A percentile compares a stretch with the other conserved stretches of the same genome.
Evolutionary conservation across 495 filamentous ascomycete species (phyloP).

Genomic region (Aspergillus homomorphus): DNA sequence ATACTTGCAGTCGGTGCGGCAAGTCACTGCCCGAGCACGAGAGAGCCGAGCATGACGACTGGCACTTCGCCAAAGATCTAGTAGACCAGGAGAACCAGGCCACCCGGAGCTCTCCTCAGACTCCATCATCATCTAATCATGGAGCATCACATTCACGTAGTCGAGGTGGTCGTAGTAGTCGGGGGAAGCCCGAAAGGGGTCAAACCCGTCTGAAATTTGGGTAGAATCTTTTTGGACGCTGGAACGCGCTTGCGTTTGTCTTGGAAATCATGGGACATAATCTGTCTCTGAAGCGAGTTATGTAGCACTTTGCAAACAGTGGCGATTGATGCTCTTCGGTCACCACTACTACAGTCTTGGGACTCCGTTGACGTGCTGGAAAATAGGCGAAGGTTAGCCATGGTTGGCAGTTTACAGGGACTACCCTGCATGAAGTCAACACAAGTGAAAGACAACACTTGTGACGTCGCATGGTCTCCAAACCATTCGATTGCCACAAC

Average conservation of each 20-base stretch:
- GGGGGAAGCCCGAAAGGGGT: slow-evolving; percentile 65
- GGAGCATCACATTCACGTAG: slow-evolving; percentile 30
- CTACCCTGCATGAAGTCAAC: neutral
- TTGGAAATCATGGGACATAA: neutral
- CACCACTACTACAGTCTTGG: no score
- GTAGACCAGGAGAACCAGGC: slow-evolving; percentile 57
- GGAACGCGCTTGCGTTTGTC: neutral
- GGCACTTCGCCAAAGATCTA: slow-evolving; percentile 91
- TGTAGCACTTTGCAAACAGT: no score
- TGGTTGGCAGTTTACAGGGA: neutral
- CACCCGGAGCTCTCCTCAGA: slow-evolving; percentile 24
- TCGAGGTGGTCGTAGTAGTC: slow-evolving; percentile 28
- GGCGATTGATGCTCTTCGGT: no score
- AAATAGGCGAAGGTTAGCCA: neutral
- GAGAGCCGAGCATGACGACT: slow-evolving; percentile 81
- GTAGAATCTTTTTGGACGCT: slow-evolving; percentile 11
- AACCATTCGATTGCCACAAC: neutral
- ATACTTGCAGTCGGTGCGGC: slow-evolving; percentile 66
- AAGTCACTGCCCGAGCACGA: slow-evolving; percentile 51
- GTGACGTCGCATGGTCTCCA: neutral
- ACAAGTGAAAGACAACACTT: neutral
- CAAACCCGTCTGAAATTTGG: slow-evolving; percentile 75
- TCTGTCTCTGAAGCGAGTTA: neutral
- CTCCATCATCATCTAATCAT: slow-evolving; percentile 19
- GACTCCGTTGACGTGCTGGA: no score